These are phyloP conservation scores for Candida sp. DNA, from an alignment of 1,139 yeast genomes.

Conservation along the genomic window DNA sequence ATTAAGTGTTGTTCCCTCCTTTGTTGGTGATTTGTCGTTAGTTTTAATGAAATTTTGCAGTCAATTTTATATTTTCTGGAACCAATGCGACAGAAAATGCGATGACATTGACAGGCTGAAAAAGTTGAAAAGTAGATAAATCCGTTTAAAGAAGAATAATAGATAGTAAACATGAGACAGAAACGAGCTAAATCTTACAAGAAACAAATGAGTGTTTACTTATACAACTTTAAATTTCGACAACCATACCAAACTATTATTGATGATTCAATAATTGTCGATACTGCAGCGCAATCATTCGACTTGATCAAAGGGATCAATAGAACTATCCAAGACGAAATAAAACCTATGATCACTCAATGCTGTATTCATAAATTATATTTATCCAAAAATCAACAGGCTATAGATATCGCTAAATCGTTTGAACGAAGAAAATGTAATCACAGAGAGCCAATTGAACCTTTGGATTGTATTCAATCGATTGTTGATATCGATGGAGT, in stretches of 20 bases:
- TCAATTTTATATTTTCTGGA: neutral
- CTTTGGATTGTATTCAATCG: slow-evolving; percentile 73
- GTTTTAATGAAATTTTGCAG: neutral
- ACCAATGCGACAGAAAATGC: neutral
- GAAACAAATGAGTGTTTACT: slow-evolving; percentile 84
- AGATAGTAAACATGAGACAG: slow-evolving; percentile 69
- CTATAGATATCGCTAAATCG: slow-evolving; percentile 74
- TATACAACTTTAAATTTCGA: slow-evolving; percentile 85
- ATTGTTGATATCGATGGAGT: slow-evolving; percentile 68
- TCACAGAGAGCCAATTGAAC: slow-evolving; percentile 52
- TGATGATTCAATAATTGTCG: slow-evolving; percentile 73
- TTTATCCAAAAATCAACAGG: slow-evolving; percentile 62
- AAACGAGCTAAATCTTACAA: slow-evolving; percentile 93
- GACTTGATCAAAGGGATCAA: slow-evolving; percentile 75
- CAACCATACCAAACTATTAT: slow-evolving; percentile 89
- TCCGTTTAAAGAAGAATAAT: no score
- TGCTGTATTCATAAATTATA: slow-evolving; percentile 91
- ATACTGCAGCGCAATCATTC: slow-evolving; percentile 63
- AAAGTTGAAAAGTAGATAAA: no score
- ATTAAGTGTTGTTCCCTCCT: no score
- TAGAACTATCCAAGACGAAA: slow-evolving; percentile 80
- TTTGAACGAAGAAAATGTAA: slow-evolving; percentile 74
- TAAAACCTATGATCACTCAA: slow-evolving; percentile 94
- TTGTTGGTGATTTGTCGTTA: neutral
- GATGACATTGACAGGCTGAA: neutral